Evolutionary conservation across 768 basidiomycete species (phyloP).

Genomic region (Kwoniella mangroviensis): DNA sequence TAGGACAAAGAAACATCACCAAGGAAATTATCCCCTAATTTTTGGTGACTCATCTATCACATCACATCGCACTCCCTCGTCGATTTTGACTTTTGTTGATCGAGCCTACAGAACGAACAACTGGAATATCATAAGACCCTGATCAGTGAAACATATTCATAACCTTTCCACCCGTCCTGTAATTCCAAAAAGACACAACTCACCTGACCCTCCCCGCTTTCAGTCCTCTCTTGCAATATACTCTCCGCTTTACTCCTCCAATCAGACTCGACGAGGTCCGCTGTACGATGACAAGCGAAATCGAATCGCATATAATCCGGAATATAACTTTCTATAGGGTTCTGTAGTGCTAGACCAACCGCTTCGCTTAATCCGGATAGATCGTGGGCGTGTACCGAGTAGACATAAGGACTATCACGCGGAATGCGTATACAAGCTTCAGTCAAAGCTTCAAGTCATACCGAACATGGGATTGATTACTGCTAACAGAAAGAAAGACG

Average conservation of each 20-base stretch:
- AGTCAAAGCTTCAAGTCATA: no score
- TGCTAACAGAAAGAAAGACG: no score
- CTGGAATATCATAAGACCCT: not conserved
- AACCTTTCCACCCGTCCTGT: not conserved
- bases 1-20: not conserved
- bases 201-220: constrained; percentile 30
- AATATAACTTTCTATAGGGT: constrained; percentile 45
- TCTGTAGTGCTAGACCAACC: constrained; percentile 29
- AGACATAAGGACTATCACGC: constrained; percentile 46
- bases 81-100: no score
- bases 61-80: no score
- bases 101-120: not conserved
- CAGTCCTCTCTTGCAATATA: constrained; percentile 33
- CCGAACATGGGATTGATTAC: no score
- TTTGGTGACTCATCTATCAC: no score
- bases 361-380: constrained; percentile 28
- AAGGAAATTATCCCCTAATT: not conserved
- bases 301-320: constrained; percentile 48
- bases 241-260: constrained; percentile 35
- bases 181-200: constrained; percentile 1
- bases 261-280: constrained; percentile 40
- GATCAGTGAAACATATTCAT: not conserved
- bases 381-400: constrained; percentile 46
- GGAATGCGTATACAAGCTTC: not conserved
- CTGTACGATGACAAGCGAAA: constrained; percentile 28